Percentiles rank a stretch among this genome's conserved stretches.
Conservation (phyloP, 805 yeast species). For the Zygoascus ofunaensis region DNA sequence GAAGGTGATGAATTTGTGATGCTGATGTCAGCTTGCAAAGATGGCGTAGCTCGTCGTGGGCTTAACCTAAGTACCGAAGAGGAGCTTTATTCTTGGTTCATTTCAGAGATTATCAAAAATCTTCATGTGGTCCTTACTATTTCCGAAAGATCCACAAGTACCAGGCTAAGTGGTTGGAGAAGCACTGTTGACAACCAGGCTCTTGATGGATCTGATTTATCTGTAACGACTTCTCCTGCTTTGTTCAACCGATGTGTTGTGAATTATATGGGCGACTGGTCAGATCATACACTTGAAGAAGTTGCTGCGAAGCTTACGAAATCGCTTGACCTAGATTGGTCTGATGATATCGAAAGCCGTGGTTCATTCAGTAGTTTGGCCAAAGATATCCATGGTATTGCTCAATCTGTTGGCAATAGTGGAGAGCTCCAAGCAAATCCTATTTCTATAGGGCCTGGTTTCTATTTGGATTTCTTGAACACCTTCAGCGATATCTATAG, state of each 20-base stretch:
- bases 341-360: constrained; percentile 38
- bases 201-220: background rate
- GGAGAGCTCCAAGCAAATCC: background rate
- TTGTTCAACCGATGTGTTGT: constrained; percentile 81
- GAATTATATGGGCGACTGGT: constrained; percentile 87
- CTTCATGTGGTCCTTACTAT: constrained; percentile 73
- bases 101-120: constrained; percentile 53
- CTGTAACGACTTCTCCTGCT: constrained; percentile 66
- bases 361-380: constrained; percentile 35
- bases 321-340: constrained; percentile 44
- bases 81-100: constrained; percentile 71
- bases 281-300: constrained; percentile 37
- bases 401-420: background rate
- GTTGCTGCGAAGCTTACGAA: constrained; percentile 39
- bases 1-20: constrained; percentile 56
- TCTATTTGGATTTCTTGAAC: constrained; percentile 42
- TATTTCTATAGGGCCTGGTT: constrained; percentile 38
- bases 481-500: constrained; percentile 38
- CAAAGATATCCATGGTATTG: constrained; percentile 34
- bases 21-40: constrained; percentile 47
- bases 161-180: background rate
- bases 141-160: constrained; percentile 37
- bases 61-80: constrained; percentile 54
- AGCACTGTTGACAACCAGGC: background rate
- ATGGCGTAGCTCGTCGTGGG: constrained; percentile 52